phyloP scores from a whole-genome alignment of 2,329 filamentous ascomycete genomes.

The Aspergillus neotritici region DNA sequence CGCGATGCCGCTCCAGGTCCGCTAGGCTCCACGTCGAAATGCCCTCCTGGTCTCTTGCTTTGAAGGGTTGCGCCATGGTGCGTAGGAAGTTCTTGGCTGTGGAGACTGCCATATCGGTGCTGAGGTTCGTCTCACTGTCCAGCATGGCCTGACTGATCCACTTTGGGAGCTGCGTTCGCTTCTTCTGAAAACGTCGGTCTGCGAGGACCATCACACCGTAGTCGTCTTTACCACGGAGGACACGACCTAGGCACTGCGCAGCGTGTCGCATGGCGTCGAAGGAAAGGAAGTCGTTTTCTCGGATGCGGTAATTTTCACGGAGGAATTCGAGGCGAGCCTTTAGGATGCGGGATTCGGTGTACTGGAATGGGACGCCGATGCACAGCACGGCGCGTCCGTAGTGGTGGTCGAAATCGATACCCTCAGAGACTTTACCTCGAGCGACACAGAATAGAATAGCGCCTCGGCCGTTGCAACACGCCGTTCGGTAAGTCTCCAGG shows the following conservation, averaged over 20 bases:
- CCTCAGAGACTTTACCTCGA: constrained; percentile 93
- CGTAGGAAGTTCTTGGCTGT: constrained; percentile 83
- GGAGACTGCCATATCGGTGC: constrained; percentile 90
- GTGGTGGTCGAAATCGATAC: constrained; percentile 98
- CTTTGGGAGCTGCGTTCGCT: constrained; percentile 82
- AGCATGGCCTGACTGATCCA: constrained; percentile 90
- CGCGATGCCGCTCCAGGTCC: constrained; percentile 65
- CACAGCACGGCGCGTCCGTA: constrained; percentile 94
- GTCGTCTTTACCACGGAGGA: constrained; percentile 92
- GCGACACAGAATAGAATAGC: constrained; percentile 92
- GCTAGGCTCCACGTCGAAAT: constrained; percentile 85
- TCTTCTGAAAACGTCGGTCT: constrained; percentile 88
- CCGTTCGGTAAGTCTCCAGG: constrained; percentile 92
- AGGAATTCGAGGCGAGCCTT: constrained; percentile 94
- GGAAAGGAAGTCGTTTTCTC: constrained; percentile 94
- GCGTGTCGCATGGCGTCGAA: constrained; percentile 99
- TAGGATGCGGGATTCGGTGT: constrained; percentile 93
- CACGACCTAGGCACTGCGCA: constrained; percentile 90
- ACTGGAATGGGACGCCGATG: constrained; percentile 97
- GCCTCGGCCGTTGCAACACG: constrained; percentile 93
- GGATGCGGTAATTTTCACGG: constrained; percentile 93
- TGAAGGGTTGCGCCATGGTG: constrained; percentile 88
- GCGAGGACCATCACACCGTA: constrained; percentile 99
- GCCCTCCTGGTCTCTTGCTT: constrained; percentile 75
- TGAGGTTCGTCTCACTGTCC: constrained; percentile 81